Conservation (phyloP, 345 rosid species). For the Microcos paniculata region DNA sequence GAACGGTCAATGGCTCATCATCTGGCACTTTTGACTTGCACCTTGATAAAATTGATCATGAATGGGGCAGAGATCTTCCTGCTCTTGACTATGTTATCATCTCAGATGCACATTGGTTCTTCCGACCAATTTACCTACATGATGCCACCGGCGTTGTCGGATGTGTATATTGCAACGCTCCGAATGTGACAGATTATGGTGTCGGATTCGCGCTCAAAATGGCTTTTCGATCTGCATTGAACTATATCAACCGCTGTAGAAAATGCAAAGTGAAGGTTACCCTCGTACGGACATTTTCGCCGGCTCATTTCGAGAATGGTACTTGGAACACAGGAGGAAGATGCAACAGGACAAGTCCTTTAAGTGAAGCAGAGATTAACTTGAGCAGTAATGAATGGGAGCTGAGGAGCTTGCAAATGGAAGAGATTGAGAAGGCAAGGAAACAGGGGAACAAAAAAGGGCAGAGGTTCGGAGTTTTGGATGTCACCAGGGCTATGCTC, state of each 20-base stretch:
- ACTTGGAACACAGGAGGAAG: slow-evolving; percentile 73
- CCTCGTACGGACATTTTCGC: slow-evolving; percentile 73
- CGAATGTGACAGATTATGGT: slow-evolving; percentile 45
- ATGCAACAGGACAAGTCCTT: slow-evolving; percentile 62
- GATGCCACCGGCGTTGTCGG: slow-evolving; percentile 36
- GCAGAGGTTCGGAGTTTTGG: slow-evolving; percentile 48
- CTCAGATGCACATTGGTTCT: slow-evolving; percentile 79
- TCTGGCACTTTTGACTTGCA: slow-evolving; percentile 48
- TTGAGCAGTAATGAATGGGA: slow-evolving; percentile 38
- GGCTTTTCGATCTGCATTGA: slow-evolving; percentile 48
- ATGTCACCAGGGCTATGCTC: slow-evolving; percentile 64
- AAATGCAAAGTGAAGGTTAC: slow-evolving; percentile 38
- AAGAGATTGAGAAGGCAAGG: slow-evolving; percentile 38
- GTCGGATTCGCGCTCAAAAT: slow-evolving; percentile 43
- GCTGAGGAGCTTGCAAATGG: slow-evolving; percentile 50
- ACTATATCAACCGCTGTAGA: slow-evolving; percentile 37
- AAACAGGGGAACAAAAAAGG: slow-evolving; percentile 24
- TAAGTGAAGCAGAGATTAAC: slow-evolving; percentile 22
- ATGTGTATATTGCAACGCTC: slow-evolving; percentile 64
- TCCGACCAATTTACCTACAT: slow-evolving; percentile 57
- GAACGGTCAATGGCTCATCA: slow-evolving; percentile 42
- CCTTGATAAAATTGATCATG: slow-evolving; percentile 43
- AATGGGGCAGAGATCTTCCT: slow-evolving; percentile 45
- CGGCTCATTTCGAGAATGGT: slow-evolving; percentile 86
- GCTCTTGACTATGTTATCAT: slow-evolving; percentile 52